Percentiles rank a stretch among this genome's conserved stretches.
These are phyloP conservation scores for Talaromyces nanjingensis DNA, from an alignment of 495 filamentous ascomycete species.

Conservation along the genomic window DNA sequence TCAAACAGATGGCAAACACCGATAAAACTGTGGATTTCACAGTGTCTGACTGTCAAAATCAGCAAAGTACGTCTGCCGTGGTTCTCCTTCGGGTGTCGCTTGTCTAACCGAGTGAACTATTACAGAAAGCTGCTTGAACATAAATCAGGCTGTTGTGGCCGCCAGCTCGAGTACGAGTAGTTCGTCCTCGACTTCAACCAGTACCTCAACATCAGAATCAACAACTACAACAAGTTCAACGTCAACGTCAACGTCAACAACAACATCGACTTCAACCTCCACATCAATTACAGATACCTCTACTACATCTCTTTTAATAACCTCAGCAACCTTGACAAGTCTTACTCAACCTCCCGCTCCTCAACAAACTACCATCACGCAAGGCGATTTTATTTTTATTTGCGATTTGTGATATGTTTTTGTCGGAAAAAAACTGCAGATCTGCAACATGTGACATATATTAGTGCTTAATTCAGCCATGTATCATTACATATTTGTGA, in stretches of 20 bases:
- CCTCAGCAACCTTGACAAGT: background rate
- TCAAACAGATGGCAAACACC: slow-evolving; percentile 12
- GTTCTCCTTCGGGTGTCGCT: background rate
- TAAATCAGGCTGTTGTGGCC: background rate
- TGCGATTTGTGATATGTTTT: slow-evolving; percentile 1
- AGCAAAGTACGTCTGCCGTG: slow-evolving; percentile 11
- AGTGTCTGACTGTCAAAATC: slow-evolving; percentile 15
- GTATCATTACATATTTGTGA: background rate
- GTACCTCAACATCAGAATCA: background rate
- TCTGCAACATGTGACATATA: background rate
- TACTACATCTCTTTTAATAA: background rate
- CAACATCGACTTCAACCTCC: background rate
- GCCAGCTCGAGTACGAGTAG: slow-evolving; percentile 1
- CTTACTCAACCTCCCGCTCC: background rate
- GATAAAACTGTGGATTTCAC: slow-evolving; percentile 11
- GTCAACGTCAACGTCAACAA: slow-evolving; percentile 1
- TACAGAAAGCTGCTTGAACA: background rate
- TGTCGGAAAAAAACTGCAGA: background rate
- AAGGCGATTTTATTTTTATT: slow-evolving; percentile 5
- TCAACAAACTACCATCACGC: slow-evolving; percentile 8
- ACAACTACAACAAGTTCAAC: background rate
- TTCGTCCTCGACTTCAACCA: slow-evolving; percentile 1
- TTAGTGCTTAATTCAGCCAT: background rate
- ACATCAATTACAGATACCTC: background rate
- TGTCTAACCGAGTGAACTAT: background rate